Conservation (phyloP, 306 rosid genomes). For the Elaeagnus macrophylla region DNA sequence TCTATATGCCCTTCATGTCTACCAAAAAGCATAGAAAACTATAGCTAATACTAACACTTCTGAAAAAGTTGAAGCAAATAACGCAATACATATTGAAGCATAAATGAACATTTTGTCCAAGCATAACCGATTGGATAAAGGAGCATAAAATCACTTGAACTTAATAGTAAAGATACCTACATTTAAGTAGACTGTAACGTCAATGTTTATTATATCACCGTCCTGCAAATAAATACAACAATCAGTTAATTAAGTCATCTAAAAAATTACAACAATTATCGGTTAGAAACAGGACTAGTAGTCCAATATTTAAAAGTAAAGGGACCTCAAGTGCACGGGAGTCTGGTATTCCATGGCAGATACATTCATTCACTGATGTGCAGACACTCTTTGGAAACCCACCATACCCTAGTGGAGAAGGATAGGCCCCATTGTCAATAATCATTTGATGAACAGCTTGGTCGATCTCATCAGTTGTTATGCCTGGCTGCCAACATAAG, state of each 20-base stretch:
- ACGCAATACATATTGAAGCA: too few relatives aligned
- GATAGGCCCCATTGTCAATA: constrained; percentile 87
- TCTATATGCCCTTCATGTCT: too few relatives aligned
- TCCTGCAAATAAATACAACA: constrained; percentile 43
- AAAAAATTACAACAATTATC: not conserved
- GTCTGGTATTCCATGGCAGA: constrained; percentile 97
- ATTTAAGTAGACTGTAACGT: constrained; percentile 82
- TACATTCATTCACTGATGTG: constrained; percentile 95
- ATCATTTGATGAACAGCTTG: constrained; percentile 93
- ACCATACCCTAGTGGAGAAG: constrained; percentile 91
- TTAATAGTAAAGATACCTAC: constrained; percentile 37
- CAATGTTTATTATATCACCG: constrained; percentile 87
- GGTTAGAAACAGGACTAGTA: constrained; percentile 4
- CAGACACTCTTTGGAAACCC: constrained; percentile 97
- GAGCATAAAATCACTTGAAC: not conserved
- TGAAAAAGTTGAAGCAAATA: too few relatives aligned
- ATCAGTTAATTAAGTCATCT: constrained; percentile 8
- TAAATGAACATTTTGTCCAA: too few relatives aligned
- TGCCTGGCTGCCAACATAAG: constrained; percentile 91
- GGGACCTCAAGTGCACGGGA: constrained; percentile 71
- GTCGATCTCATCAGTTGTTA: constrained; percentile 85
- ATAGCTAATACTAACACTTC: too few relatives aligned
- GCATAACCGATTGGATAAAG: too few relatives aligned
- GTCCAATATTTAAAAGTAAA: constrained; percentile 11
- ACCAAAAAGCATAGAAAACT: too few relatives aligned